Conservation (phyloP, 2,329 filamentous ascomycete species). For the Cylindrodendrum hubeiense region DNA sequence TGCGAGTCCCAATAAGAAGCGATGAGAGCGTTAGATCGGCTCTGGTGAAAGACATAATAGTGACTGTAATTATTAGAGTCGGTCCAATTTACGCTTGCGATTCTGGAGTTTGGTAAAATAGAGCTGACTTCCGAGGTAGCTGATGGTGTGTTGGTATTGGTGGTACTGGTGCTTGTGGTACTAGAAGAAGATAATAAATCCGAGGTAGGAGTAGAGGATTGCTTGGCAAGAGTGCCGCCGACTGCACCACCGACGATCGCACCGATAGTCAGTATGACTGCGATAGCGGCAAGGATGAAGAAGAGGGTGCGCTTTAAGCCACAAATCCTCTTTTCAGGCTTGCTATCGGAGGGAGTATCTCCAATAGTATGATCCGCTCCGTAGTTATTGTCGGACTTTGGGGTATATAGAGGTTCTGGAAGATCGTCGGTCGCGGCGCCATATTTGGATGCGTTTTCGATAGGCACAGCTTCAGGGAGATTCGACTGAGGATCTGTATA, state of each 20-base stretch:
- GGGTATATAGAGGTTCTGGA: background rate
- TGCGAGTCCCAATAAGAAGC: background rate
- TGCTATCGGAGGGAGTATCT: background rate
- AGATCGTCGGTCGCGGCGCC: background rate
- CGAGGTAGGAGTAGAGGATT: background rate
- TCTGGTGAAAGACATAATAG: background rate
- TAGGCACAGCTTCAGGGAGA: background rate
- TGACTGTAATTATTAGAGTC: background rate
- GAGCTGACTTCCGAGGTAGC: background rate
- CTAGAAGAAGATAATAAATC: no score
- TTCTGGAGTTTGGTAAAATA: background rate
- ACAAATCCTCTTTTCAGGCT: slow-evolving; percentile 1
- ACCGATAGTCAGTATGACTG: background rate
- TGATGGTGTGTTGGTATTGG: no score
- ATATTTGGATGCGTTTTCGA: background rate
- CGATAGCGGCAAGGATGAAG: background rate
- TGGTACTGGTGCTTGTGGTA: background rate
- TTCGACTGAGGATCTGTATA: background rate
- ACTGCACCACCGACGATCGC: slow-evolving; percentile 17
- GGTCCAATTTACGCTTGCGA: background rate
- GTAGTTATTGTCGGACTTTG: background rate
- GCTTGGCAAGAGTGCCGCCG: background rate
- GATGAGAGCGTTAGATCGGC: background rate
- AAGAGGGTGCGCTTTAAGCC: slow-evolving; percentile 8
- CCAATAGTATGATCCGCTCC: no score